Evolutionary conservation across 257 asterid genomes (phyloP).

Genomic region (Petunia axillaris): DNA sequence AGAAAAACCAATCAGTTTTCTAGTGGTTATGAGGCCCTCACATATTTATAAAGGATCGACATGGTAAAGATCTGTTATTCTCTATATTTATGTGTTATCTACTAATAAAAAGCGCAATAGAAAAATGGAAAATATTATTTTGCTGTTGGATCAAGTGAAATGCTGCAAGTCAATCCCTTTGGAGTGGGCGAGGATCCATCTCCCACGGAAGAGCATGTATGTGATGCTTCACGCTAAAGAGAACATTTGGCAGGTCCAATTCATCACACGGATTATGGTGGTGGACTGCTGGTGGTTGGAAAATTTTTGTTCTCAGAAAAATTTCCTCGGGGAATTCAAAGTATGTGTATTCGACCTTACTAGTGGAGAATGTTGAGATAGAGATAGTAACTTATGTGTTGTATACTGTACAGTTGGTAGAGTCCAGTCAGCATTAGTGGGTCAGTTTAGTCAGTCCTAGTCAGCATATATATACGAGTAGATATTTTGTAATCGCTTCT

Average conservation of each 20-base stretch:
- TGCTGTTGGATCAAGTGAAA: constrained; percentile 1
- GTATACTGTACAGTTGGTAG: too few relatives aligned
- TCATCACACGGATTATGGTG: constrained; percentile 18
- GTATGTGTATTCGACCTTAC: constrained; percentile 35
- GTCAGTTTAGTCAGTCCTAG: too few relatives aligned
- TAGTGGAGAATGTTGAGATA: too few relatives aligned
- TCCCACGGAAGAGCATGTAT: constrained; percentile 25
- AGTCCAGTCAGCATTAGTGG: too few relatives aligned
- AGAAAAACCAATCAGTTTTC: constrained; percentile 28
- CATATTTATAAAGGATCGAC: constrained; percentile 42
- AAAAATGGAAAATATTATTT: background rate
- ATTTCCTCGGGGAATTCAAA: constrained; percentile 39
- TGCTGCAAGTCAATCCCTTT: constrained; percentile 40
- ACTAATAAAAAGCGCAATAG: too few relatives aligned
- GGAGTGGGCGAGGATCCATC: constrained; percentile 41
- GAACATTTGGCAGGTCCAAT: constrained; percentile 32
- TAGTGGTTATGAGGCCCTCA: constrained; percentile 38
- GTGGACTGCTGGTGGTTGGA: constrained; percentile 46
- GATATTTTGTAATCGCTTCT: too few relatives aligned
- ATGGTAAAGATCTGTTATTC: constrained; percentile 35
- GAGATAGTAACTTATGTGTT: too few relatives aligned
- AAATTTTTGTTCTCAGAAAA: constrained; percentile 32
- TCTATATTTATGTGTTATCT: background rate
- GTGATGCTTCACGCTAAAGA: constrained; percentile 31
- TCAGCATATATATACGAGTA: too few relatives aligned